Evolutionary conservation across 2,329 filamentous ascomycete genomes (phyloP).

Genomic region (Penicillium sp.): DNA sequence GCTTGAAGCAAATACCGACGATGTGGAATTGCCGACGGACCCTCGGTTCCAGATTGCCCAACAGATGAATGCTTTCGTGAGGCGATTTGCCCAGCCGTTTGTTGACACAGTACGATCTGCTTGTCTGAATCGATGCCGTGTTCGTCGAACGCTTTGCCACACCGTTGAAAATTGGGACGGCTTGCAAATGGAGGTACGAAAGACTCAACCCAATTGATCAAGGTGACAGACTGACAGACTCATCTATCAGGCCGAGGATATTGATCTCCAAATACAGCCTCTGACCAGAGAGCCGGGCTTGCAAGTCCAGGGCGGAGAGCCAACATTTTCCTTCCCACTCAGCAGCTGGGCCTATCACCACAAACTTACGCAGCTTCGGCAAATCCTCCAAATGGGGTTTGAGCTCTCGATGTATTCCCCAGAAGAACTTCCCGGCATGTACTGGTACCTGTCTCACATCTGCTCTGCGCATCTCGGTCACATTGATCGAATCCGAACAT

Average conservation of each 20-base stretch:
- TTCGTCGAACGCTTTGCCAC: slow-evolving; percentile 86
- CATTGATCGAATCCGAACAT: slow-evolving; percentile 69
- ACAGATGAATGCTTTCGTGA: slow-evolving; percentile 68
- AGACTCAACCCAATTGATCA: neutral
- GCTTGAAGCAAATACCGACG: slow-evolving; percentile 71
- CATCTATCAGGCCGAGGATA: slow-evolving; percentile 57
- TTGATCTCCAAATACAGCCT: slow-evolving; percentile 66
- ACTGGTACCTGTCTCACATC: slow-evolving; percentile 80
- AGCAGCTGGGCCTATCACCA: slow-evolving; percentile 88
- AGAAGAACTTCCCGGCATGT: slow-evolving; percentile 84
- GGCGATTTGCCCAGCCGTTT: slow-evolving; percentile 63
- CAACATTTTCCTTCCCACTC: slow-evolving; percentile 67
- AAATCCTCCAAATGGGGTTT: slow-evolving; percentile 87
- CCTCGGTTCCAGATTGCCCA: slow-evolving; percentile 70
- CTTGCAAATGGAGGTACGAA: slow-evolving; percentile 69
- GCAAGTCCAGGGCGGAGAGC: slow-evolving; percentile 52
- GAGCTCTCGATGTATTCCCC: slow-evolving; percentile 86
- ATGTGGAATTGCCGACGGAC: slow-evolving; percentile 71
- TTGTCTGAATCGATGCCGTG: slow-evolving; percentile 85
- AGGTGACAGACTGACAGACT: slow-evolving; percentile 9
- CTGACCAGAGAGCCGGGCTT: slow-evolving; percentile 62
- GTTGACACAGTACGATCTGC: slow-evolving; percentile 79
- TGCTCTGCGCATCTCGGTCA: slow-evolving; percentile 67
- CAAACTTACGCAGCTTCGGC: slow-evolving; percentile 84
- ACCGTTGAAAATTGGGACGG: slow-evolving; percentile 78